A percentile compares a stretch with the other conserved stretches of the same genome.
Conservation (phyloP, 2,329 filamentous ascomycete species). For the Colletotrichum sp. region DNA sequence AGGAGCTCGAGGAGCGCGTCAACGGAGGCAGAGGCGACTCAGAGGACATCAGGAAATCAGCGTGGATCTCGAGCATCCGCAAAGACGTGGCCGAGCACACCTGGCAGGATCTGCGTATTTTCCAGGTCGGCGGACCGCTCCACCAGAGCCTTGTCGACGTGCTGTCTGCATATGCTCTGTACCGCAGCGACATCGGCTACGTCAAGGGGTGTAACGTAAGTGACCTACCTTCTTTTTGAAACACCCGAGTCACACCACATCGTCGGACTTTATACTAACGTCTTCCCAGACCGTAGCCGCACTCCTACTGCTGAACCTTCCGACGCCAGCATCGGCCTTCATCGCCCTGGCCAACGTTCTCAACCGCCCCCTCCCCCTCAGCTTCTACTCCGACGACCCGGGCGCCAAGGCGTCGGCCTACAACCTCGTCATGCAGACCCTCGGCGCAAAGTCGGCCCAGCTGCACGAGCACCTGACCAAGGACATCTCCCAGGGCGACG, state of each 20-base stretch:
- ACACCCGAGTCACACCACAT: background rate
- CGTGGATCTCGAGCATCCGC: conserved; percentile 69
- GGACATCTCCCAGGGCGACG: conserved; percentile 47
- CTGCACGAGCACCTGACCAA: conserved; percentile 70
- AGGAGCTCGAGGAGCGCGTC: conserved; percentile 63
- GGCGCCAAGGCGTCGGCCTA: conserved; percentile 74
- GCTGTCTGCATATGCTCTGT: conserved; percentile 80
- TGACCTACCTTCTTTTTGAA: conserved; percentile 23
- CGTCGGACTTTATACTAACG: conserved; percentile 21
- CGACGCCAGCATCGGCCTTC: conserved; percentile 68
- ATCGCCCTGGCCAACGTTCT: conserved; percentile 77
- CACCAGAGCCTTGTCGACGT: conserved; percentile 74
- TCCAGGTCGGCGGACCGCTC: conserved; percentile 69
- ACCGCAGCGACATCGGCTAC: conserved; percentile 82
- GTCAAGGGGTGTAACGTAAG: conserved; percentile 76
- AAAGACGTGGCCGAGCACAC: conserved; percentile 68
- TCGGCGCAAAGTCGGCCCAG: conserved; percentile 67
- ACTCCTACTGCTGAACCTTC: conserved; percentile 74
- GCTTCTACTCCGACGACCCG: conserved; percentile 74
- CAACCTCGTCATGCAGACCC: conserved; percentile 70
- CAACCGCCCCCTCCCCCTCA: conserved; percentile 76
- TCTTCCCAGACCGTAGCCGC: conserved; percentile 70
- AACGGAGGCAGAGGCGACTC: conserved; percentile 53
- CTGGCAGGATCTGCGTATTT: conserved; percentile 76
- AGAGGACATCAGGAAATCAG: conserved; percentile 60